Evolutionary conservation across 345 rosid genomes (phyloP).

Genomic region (Eucalyptus marginata): DNA sequence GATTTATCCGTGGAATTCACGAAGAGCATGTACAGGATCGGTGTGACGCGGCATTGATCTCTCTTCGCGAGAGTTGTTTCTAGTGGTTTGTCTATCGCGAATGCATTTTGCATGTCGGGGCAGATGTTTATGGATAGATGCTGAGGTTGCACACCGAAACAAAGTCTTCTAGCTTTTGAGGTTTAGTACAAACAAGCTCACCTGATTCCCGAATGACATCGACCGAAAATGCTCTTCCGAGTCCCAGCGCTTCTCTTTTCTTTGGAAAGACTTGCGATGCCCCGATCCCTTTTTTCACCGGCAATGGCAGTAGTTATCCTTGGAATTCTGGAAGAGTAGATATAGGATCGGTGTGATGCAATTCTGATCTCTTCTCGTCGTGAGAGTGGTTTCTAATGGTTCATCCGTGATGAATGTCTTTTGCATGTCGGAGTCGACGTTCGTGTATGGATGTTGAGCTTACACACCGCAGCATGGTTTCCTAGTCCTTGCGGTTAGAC

Average conservation of each 20-base stretch:
- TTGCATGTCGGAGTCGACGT: background rate
- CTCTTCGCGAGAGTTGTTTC: background rate
- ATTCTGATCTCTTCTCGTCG: rapidly evolving
- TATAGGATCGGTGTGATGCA: background rate
- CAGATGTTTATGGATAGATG: background rate
- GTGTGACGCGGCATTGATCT: background rate
- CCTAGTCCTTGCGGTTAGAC: background rate
- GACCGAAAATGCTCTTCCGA: background rate
- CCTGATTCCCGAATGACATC: background rate
- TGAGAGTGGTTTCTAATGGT: background rate
- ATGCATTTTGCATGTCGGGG: background rate
- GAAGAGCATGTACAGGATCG: rapidly evolving
- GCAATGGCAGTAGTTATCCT: background rate
- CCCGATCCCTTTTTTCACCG: background rate
- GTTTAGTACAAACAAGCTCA: background rate
- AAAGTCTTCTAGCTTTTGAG: rapidly evolving
- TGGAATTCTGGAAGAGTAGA: background rate
- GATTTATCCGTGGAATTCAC: background rate
- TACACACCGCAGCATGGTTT: rapidly evolving
- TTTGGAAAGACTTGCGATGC: background rate
- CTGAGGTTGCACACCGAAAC: background rate
- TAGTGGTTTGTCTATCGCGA: background rate
- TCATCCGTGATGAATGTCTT: background rate
- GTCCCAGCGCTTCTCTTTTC: background rate
- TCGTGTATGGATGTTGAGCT: background rate